Base-by-base conservation (phyloP, 352 stramenopile species). In the Phytopythium aichiense region DNA sequence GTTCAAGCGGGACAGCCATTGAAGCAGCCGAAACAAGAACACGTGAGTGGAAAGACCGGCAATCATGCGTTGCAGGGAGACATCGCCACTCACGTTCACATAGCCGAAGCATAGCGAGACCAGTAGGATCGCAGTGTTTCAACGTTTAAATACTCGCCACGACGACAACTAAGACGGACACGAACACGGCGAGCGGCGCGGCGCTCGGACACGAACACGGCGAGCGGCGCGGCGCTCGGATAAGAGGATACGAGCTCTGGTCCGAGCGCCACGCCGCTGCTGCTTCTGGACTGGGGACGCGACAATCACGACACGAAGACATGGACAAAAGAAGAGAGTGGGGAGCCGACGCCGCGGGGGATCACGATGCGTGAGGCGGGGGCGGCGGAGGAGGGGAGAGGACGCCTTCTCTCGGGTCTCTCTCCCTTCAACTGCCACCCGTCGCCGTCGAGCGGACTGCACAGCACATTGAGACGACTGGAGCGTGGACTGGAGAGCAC, bases 271-370 rank as follows among this genome's bases (percentile, higher is more conserved):
- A 22, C 22, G 22, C 46, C n/a, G 23, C 45, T 6, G 45, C 49
- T 2, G 22, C 46, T 15, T 37, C 46, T 53, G 46, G 46, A 53
- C 46, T 33, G 1, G 46, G 46, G 46, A 35, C 52, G 52, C 52
- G 16, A 48, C 33, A n/a, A 31, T 58, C 52, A 58, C 52, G 33
- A 58, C 33, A 58, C 52, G 22, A 45, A 23, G 31, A 58, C 46
- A 53, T 23, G 9, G 12, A 58, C 52, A 46, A 58, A 58, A 58
- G 52, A 40, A 58, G 33, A 43, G 52, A 56, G 50, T 46, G 16
- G 16, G 40, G 20, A 46, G 40, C 40, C 38, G 40, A 46, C 35
- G 12, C 35, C 35, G 35, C 8, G 35, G 35, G 2, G 8, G 12
- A 40, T 40, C 35, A 31, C 31, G 30, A 56, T n/a, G 33, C 52